Evolutionary conservation across 768 basidiomycete genomes (phyloP).

Genomic region (Glaciozyma martinii): DNA sequence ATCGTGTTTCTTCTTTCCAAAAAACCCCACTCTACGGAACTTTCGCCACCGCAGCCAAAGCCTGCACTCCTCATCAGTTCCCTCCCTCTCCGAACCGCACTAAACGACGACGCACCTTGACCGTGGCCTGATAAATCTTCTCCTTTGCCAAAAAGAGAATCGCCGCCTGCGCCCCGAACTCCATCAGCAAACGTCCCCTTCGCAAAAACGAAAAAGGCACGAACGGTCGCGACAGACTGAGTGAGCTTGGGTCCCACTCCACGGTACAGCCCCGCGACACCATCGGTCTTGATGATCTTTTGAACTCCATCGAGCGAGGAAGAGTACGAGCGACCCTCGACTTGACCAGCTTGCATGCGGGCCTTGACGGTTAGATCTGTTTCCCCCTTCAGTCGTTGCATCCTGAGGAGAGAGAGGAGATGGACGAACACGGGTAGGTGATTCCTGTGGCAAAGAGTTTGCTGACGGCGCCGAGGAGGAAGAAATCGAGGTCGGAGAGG

Average conservation of each 20-base stretch:
- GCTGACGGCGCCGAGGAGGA: slow-evolving; percentile 85
- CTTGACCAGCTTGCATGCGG: slow-evolving; percentile 65
- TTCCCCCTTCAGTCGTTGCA: not conserved
- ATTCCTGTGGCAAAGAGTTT: slow-evolving; percentile 60
- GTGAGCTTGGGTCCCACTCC: slow-evolving; percentile 75
- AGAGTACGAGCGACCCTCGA: slow-evolving; percentile 58
- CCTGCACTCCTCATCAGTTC: too few relatives aligned
- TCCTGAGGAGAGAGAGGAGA: not conserved
- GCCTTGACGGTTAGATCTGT: slow-evolving; percentile 54
- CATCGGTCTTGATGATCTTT: slow-evolving; percentile 69
- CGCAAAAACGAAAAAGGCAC: not conserved
- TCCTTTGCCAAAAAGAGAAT: slow-evolving; percentile 86
- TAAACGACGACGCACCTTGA: too few relatives aligned
- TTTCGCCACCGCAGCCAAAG: too few relatives aligned
- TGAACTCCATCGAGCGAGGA: slow-evolving; percentile 69
- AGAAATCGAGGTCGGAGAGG: slow-evolving; percentile 80
- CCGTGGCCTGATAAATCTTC: slow-evolving; percentile 45
- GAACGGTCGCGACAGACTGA: slow-evolving; percentile 25
- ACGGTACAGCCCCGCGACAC: slow-evolving; percentile 71
- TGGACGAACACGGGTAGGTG: slow-evolving; percentile 58
- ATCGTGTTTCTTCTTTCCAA: too few relatives aligned
- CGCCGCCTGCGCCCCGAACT: slow-evolving; percentile 41
- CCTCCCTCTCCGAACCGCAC: too few relatives aligned
- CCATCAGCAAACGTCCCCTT: not conserved
- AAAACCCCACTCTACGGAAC: too few relatives aligned